Conservation (phyloP, 2,329 filamentous ascomycete genomes). For the Sporothrix variecibatus region DNA sequence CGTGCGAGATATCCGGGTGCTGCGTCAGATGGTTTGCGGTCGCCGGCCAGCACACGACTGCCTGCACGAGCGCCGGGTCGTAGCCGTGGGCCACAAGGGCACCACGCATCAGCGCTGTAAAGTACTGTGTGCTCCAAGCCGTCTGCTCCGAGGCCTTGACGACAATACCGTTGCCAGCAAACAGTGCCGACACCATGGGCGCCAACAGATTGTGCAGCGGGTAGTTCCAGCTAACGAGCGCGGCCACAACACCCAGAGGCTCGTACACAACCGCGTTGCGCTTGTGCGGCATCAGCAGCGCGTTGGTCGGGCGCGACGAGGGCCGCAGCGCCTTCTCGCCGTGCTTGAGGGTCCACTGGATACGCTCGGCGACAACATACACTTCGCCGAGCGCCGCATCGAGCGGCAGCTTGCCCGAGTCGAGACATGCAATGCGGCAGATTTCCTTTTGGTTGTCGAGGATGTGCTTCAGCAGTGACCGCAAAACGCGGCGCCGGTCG, state of each 20-base stretch:
- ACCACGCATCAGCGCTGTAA: constrained; percentile 73
- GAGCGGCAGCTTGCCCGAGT: constrained; percentile 94
- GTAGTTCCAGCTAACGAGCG: constrained; percentile 96
- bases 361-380: constrained; percentile 87
- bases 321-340: constrained; percentile 78
- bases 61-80: constrained; percentile 78
- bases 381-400: constrained; percentile 95
- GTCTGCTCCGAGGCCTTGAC: constrained; percentile 96
- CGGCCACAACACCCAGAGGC: constrained; percentile 87
- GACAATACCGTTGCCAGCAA: constrained; percentile 86
- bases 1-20: constrained; percentile 79
- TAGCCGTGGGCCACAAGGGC: constrained; percentile 83
- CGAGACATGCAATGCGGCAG: constrained; percentile 79
- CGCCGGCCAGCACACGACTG: constrained; percentile 83
- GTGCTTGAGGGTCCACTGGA: constrained; percentile 90
- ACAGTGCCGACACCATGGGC: constrained; percentile 86
- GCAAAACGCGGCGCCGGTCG: constrained; percentile 75
- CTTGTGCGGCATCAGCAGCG: constrained; percentile 90
- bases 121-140: constrained; percentile 87
- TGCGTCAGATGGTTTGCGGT: constrained; percentile 80
- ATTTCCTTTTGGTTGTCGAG: constrained; percentile 89
- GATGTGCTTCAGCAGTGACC: constrained; percentile 77
- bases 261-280: constrained; percentile 87
- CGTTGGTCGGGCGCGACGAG: constrained; percentile 75
- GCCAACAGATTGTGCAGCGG: constrained; percentile 94